phyloP scores from a whole-genome alignment of 805 yeast species.

The Priceomyces castillae region DNA sequence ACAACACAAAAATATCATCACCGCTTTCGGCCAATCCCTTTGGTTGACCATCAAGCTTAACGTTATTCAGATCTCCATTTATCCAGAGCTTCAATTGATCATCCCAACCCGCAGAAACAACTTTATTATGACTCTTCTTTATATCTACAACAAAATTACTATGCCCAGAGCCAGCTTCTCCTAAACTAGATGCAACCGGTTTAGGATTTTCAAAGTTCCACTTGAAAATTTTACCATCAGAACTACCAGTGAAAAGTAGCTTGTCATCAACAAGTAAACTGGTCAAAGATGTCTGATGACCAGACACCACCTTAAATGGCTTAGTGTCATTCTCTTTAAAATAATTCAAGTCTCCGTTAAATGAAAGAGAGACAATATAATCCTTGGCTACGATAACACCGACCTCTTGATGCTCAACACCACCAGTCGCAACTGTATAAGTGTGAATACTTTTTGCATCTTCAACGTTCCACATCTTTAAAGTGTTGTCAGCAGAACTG shows the following conservation, averaged over 20 bases:
- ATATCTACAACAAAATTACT: constrained; percentile 64
- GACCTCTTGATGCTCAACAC: constrained; percentile 66
- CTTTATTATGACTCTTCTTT: constrained; percentile 20
- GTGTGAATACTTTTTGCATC: constrained; percentile 36
- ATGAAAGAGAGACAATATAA: constrained; percentile 63
- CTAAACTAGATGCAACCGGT: constrained; percentile 34
- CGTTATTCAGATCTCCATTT: constrained; percentile 12
- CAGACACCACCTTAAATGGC: constrained; percentile 48
- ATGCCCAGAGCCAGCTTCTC: constrained; percentile 45
- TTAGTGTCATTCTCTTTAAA: constrained; percentile 39
- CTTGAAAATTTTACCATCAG: constrained; percentile 69
- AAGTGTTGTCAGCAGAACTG: constrained; percentile 75
- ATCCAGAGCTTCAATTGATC: constrained; percentile 56
- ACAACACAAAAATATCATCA: constrained; percentile 27
- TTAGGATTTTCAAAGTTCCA: constrained; percentile 46
- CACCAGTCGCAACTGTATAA: constrained; percentile 44
- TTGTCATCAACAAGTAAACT: constrained; percentile 39
- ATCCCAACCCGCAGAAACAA: constrained; percentile 83
- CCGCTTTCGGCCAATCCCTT: constrained; percentile 29
- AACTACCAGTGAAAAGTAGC: constrained; percentile 61
- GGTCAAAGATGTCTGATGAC: constrained; percentile 84
- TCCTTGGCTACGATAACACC: constrained; percentile 70
- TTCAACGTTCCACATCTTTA: constrained; percentile 62
- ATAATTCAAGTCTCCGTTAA: constrained; percentile 68
- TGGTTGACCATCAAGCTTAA: constrained; percentile 32